Percentiles rank a stretch among this genome's conserved stretches.
phyloP scores from a whole-genome alignment of 164 flowering plant genomes.

The Magnolia kwangsiensis region DNA sequence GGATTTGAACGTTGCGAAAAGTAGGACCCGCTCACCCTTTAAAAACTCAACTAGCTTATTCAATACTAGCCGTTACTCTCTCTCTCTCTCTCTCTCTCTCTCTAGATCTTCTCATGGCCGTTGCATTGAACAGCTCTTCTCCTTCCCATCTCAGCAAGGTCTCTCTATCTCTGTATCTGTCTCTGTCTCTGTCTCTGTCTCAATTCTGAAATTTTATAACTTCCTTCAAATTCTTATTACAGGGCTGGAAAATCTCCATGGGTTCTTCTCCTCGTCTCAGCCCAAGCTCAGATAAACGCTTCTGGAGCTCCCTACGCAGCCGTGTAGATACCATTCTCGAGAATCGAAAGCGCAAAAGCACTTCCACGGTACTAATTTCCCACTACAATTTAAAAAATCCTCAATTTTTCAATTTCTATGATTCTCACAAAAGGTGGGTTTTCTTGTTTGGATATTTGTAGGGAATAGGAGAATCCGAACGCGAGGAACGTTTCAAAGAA shows the following conservation, averaged over 20 bases:
- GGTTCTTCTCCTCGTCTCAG: constrained; percentile 38
- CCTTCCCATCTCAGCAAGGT: constrained; percentile 44
- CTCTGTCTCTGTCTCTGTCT: background rate
- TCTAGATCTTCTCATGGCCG: constrained; percentile 38
- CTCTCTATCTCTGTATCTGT: constrained; percentile 8
- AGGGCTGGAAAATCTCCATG: constrained; percentile 33
- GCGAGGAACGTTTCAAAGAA: constrained; percentile 44
- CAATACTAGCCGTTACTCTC: constrained; percentile 65
- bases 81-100: constrained; percentile 16
- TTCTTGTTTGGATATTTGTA: constrained; percentile 9
- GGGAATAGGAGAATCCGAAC: constrained; percentile 31
- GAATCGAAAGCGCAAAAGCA: constrained; percentile 25
- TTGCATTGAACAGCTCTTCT: constrained; percentile 46
- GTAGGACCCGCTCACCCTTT: background rate
- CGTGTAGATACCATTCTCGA: constrained; percentile 63
- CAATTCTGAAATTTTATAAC: background rate
- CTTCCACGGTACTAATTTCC: constrained; percentile 16
- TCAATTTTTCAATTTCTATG: background rate
- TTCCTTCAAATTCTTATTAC: constrained; percentile 10
- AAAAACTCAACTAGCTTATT: background rate
- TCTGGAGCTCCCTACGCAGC: constrained; percentile 64
- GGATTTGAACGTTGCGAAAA: constrained; percentile 4
- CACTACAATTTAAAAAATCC: background rate
- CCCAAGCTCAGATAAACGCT: constrained; percentile 62
- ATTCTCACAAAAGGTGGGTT: background rate